Evolutionary conservation across 345 rosid genomes (phyloP).

Genomic region (Boechera retrofracta): DNA sequence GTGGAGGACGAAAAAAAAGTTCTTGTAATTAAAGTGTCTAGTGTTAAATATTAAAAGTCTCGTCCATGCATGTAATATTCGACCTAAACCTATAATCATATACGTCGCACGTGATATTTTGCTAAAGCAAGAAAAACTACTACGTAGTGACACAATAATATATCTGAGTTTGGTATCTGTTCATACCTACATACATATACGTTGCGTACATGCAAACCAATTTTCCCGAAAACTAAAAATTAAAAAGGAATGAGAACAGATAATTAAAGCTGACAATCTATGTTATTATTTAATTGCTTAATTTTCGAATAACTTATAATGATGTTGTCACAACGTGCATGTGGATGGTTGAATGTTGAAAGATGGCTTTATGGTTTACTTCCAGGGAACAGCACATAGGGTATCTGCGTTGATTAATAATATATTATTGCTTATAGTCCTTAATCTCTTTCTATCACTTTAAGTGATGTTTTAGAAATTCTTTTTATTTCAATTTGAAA

Average conservation of each 20-base stretch:
- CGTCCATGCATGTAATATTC: conserved; percentile 37
- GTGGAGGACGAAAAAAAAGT: background rate
- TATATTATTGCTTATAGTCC: background rate
- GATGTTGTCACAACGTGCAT: conserved; percentile 53
- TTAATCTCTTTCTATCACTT: too few species aligned
- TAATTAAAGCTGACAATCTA: conserved; percentile 35
- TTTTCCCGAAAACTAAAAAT: conserved; percentile 2
- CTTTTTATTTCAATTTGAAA: too few species aligned
- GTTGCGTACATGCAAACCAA: conserved; percentile 24
- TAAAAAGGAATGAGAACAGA: conserved; percentile 21
- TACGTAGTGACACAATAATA: conserved; percentile 2
- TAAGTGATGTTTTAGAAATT: too few species aligned
- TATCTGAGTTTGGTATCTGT: conserved; percentile 15
- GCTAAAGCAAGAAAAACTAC: conserved; percentile 36
- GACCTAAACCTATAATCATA: conserved; percentile 32
- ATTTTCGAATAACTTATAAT: conserved; percentile 44
- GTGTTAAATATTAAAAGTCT: background rate
- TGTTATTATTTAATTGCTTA: conserved; percentile 9
- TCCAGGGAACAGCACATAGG: conserved; percentile 46
- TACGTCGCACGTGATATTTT: conserved; percentile 39
- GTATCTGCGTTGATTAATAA: conserved; percentile 34
- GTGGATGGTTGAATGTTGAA: conserved; percentile 50
- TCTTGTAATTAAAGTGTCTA: background rate
- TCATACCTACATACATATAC: conserved; percentile 1
- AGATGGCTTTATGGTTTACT: conserved; percentile 45